Base-by-base conservation (phyloP, 202 grass and related monocot genomes). In the Elaeis oleifera region DNA sequence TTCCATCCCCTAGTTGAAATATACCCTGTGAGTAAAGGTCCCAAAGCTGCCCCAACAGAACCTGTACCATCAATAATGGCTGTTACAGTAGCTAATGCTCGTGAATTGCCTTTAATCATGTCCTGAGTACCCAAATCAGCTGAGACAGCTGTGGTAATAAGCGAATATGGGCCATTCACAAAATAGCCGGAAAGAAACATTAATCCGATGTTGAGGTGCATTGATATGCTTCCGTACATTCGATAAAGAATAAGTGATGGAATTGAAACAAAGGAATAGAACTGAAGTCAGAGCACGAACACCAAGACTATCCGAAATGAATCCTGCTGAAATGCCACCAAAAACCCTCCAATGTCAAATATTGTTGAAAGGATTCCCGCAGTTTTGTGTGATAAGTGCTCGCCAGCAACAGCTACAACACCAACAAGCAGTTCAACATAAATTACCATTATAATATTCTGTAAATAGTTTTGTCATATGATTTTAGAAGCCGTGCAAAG, bases 1-100 rank as follows among this genome's bases (percentile, higher is more conserved):
- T 97, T 91, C 87, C 92, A 97, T 64, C 92, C 92, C 77, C 87
- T 84, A 31, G 81, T 97, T 24, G 82, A 97, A 65, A 97, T 97
- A 51, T 97, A 97, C 2, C 92, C 92, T 2, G 92, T 97, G 61
- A 97, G 79, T 21, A 97, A 65, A 50, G 92, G 92, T 4, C 92
- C 92, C 23, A 97, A 54, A 25, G 87, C 92, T 15, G 92, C 87
- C 31, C 92, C 92, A 3, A 91, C 82, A 69, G 92, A 97, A 13
- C 92, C 92, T 0, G 87, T 91, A 26, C 84, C 87, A 9, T 91
- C 92, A 2, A 97, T 89, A 74, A 97, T 97, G 1, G 87, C 92
- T 1, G 87, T 91, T 16, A 97, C 87, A 6, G 87, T 97, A 19
- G 92, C 92, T 17, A 97, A 66, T 28, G 92, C 92, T 39, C 92